These are phyloP conservation scores for Luffa acutangula DNA, from an alignment of 306 rosid genomes.

Conservation along the genomic window DNA sequence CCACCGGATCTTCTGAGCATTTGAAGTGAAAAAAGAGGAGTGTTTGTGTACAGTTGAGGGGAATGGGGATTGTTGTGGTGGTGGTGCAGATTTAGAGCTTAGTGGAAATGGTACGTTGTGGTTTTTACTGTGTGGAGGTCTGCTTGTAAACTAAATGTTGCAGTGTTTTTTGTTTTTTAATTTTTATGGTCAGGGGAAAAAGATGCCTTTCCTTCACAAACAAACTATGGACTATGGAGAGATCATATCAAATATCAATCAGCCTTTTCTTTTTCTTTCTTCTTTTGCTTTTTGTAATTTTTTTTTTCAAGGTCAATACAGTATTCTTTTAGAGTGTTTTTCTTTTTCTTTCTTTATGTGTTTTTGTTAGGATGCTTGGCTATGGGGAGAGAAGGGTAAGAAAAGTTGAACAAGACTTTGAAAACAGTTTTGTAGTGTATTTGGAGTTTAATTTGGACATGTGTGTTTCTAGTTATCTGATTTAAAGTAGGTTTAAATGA, in stretches of 20 bases:
- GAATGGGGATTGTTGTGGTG: not conserved
- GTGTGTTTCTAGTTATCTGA: too few species aligned
- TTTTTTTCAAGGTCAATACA: not conserved
- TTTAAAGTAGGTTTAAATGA: too few species aligned
- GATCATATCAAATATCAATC: not conserved
- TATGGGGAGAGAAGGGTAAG: not conserved
- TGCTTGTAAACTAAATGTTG: not conserved
- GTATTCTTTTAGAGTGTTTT: not conserved
- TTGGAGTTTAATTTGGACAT: not conserved
- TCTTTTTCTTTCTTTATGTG: not conserved
- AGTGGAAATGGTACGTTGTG: not conserved
- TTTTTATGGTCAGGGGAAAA: constrained; percentile 1
- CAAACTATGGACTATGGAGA: not conserved
- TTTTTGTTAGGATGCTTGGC: not conserved
- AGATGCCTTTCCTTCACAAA: not conserved
- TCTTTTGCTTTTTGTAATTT: not conserved
- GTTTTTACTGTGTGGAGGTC: not conserved
- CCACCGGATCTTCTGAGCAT: constrained; percentile 86
- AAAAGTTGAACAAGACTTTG: not conserved
- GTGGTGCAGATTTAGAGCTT: not conserved
- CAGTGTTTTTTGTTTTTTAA: not conserved
- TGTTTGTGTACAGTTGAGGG: constrained; percentile 12
- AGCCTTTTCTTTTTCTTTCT: not conserved
- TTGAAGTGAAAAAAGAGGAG: constrained; percentile 18
- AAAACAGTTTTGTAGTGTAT: not conserved